Percentiles rank a stretch among this genome's conserved stretches.
These are phyloP conservation scores for Starmera amethionina DNA, from an alignment of 805 yeast genomes.

Conservation along the genomic window DNA sequence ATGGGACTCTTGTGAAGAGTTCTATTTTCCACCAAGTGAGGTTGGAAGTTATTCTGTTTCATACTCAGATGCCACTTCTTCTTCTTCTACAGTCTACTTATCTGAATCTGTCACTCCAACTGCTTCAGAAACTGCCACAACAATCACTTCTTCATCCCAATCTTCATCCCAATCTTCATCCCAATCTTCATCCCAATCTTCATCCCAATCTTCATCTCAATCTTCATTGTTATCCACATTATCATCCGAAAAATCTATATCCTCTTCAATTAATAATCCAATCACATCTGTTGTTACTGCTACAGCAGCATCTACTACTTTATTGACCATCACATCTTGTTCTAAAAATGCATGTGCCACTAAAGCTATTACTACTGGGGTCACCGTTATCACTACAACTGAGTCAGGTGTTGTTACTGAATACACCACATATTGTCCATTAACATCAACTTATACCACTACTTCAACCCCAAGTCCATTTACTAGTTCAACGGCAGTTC, in stretches of 20 bases:
- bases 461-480: slow-evolving; percentile 4
- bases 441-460: not conserved
- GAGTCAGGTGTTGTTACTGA: not conserved
- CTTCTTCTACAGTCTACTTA: not conserved
- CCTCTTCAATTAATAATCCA: no score
- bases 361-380: not conserved
- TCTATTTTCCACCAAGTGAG: not conserved
- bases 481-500: slow-evolving; percentile 1
- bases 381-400: not conserved
- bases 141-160: not conserved
- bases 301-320: not conserved
- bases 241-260: not conserved
- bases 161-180: not conserved
- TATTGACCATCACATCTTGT: not conserved
- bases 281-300: not conserved
- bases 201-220: not conserved
- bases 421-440: not conserved
- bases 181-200: not conserved
- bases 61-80: not conserved
- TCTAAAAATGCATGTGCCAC: not conserved
- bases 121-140: not conserved
- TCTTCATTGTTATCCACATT: not conserved
- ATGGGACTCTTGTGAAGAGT: slow-evolving; percentile 17
- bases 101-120: not conserved
- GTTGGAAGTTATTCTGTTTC: not conserved